Percentiles rank a stretch among this genome's conserved stretches.
Evolutionary conservation across 2,329 filamentous ascomycete genomes (phyloP).

Genomic region (Clonostachys rhizophaga): DNA sequence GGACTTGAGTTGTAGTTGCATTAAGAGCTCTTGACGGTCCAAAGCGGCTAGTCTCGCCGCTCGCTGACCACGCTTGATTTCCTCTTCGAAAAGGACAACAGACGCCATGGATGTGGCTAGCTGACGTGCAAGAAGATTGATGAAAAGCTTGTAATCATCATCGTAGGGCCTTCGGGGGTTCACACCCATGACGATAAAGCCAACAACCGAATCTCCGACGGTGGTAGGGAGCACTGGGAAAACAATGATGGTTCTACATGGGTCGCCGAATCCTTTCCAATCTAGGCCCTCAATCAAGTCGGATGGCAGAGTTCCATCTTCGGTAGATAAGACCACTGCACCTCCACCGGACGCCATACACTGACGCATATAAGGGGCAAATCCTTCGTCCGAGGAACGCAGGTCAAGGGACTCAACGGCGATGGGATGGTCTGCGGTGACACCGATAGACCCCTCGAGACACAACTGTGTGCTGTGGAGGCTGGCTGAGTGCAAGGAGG

Average conservation of each 20-base stretch:
- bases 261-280: constrained; percentile 67
- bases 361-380: constrained; percentile 71
- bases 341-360: constrained; percentile 62
- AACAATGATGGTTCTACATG: constrained; percentile 66
- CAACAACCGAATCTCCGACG: constrained; percentile 65
- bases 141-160: constrained; percentile 74
- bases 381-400: constrained; percentile 64
- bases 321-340: constrained; percentile 64
- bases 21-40: constrained; percentile 72
- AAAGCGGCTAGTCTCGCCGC: constrained; percentile 71
- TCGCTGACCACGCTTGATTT: constrained; percentile 69
- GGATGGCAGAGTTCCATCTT: constrained; percentile 59
- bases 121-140: constrained; percentile 70
- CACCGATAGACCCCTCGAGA: constrained; percentile 70
- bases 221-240: constrained; percentile 76
- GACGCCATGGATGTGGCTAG: constrained; percentile 77
- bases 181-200: constrained; percentile 73
- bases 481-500: constrained; percentile 67
- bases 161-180: constrained; percentile 78
- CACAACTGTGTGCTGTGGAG: constrained; percentile 57
- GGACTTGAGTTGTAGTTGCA: constrained; percentile 64
- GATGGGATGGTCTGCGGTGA: constrained; percentile 58
- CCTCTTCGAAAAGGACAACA: constrained; percentile 78
- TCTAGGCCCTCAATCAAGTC: constrained; percentile 62
- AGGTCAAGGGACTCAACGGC: constrained; percentile 63